These are phyloP conservation scores for Exophiala oligosperma DNA, from an alignment of 2,329 filamentous ascomycete genomes.

Conservation along the genomic window DNA sequence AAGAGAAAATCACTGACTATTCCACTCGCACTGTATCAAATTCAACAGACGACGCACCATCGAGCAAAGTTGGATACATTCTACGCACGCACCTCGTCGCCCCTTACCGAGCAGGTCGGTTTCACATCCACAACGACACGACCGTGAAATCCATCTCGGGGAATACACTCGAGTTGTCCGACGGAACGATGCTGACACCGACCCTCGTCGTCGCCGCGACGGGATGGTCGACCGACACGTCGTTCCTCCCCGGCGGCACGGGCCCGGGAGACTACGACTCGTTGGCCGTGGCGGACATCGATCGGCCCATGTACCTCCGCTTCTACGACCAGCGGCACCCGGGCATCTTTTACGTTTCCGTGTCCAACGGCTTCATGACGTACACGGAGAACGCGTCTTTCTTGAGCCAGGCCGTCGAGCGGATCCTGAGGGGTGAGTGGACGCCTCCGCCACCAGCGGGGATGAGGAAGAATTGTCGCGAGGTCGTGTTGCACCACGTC, in stretches of 20 bases:
- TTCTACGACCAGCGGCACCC: slow-evolving; percentile 8
- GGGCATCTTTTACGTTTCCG: slow-evolving; percentile 8
- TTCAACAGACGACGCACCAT: background rate
- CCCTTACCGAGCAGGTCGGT: slow-evolving; percentile 4
- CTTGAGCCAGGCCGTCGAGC: slow-evolving; percentile 5
- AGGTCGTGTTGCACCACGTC: slow-evolving; percentile 9
- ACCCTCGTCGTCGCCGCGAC: slow-evolving; percentile 4
- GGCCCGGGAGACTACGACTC: slow-evolving; percentile 7
- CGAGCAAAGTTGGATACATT: slow-evolving; percentile 11
- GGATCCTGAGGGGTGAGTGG: slow-evolving; percentile 8
- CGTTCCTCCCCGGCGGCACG: slow-evolving; percentile 9
- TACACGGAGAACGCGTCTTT: slow-evolving; percentile 12
- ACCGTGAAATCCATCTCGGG: slow-evolving; percentile 3
- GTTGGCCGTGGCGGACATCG: slow-evolving; percentile 1
- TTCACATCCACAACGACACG: slow-evolving; percentile 9
- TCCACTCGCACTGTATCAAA: too few relatives aligned
- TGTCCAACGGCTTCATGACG: slow-evolving; percentile 11
- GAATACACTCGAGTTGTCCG: slow-evolving; percentile 5
- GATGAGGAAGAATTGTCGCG: slow-evolving; percentile 6
- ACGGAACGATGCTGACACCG: slow-evolving; percentile 4
- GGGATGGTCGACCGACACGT: slow-evolving; percentile 9
- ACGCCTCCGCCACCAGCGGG: slow-evolving; percentile 8
- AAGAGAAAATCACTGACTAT: too few relatives aligned
- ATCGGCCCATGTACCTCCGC: background rate
- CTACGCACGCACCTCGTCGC: slow-evolving; percentile 10